phyloP scores from a whole-genome alignment of 75 land plant species.

The Picea sitchensis region DNA sequence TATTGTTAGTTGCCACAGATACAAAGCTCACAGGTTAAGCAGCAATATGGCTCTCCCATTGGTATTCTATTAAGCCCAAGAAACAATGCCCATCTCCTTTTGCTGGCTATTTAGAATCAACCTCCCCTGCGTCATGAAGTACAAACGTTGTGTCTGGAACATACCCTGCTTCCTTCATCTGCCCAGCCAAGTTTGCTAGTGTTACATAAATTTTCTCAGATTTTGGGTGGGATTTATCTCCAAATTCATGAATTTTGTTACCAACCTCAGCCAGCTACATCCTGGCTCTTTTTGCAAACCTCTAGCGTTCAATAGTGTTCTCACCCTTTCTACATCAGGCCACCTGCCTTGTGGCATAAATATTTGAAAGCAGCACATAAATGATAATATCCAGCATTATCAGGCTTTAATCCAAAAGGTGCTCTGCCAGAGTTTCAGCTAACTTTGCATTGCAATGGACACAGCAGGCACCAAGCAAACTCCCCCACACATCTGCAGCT shows the following conservation, averaged over 20 bases:
- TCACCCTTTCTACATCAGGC: conserved; percentile 6
- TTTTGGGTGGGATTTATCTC: conserved; percentile 13
- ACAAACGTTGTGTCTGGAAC: background rate
- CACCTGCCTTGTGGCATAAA: conserved; percentile 14
- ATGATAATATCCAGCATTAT: conserved; percentile 10
- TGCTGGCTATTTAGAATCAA: background rate
- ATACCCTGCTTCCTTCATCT: background rate
- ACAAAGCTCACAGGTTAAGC: background rate
- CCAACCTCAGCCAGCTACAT: conserved; percentile 8
- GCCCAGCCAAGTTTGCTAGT: conserved; percentile 18
- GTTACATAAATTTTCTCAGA: conserved; percentile 22
- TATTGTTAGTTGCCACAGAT: background rate
- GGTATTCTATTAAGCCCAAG: background rate
- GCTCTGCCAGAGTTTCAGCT: conserved; percentile 10
- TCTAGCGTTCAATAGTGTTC: conserved; percentile 7
- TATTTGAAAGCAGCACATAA: conserved; percentile 16
- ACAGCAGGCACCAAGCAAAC: conserved; percentile 9
- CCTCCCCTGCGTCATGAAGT: background rate
- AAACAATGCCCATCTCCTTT: background rate
- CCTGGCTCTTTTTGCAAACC: conserved; percentile 11
- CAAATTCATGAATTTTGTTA: background rate
- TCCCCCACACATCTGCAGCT: conserved; percentile 6
- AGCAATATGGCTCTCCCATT: background rate
- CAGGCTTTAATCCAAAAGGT: conserved; percentile 11
- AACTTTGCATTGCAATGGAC: conserved; percentile 13